A percentile compares a stretch with the other conserved stretches of the same genome.
phyloP scores from a whole-genome alignment of 177 flowering plant species.

The Vitis hybrid region DNA sequence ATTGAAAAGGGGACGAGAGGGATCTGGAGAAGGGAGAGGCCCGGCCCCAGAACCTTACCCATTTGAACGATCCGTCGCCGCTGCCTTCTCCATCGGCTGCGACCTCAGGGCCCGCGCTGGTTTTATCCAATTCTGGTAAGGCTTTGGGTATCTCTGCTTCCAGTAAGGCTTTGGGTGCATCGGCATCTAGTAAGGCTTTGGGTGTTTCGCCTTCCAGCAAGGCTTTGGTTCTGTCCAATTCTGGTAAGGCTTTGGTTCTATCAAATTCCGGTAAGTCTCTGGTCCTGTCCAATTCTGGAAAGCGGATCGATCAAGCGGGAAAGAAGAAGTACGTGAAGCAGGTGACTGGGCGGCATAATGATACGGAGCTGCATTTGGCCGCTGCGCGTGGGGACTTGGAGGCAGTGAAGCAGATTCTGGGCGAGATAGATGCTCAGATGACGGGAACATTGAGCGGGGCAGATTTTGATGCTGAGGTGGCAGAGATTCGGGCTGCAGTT shows the following conservation, averaged over 20 bases:
- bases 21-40: constrained; percentile 39
- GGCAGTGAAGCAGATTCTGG: constrained; percentile 55
- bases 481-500: constrained; percentile 52
- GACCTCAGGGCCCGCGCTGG: constrained; percentile 40
- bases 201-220: constrained; percentile 12
- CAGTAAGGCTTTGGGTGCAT: constrained; percentile 5
- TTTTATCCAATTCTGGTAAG: constrained; percentile 36
- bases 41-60: constrained; percentile 10
- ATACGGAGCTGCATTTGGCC: constrained; percentile 80
- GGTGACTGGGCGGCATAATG: constrained; percentile 77
- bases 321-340: constrained; percentile 82
- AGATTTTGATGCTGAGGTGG: constrained; percentile 71
- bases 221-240: constrained; percentile 27
- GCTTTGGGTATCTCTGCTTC: constrained; percentile 6
- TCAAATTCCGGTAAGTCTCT: constrained; percentile 25
- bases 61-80: constrained; percentile 14
- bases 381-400: constrained; percentile 64
- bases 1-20: constrained; percentile 25
- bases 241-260: constrained; percentile 30
- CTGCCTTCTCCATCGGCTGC: constrained; percentile 38
- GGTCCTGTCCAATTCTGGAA: constrained; percentile 44
- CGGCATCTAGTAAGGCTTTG: constrained; percentile 14
- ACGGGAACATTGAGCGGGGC: constrained; percentile 44
- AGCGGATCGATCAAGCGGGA: constrained; percentile 51
- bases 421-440: constrained; percentile 64